A percentile compares a stretch with the other conserved stretches of the same genome.
Conservation (phyloP, 2,329 filamentous ascomycete species). For the Phyllosticta citriasiana region DNA sequence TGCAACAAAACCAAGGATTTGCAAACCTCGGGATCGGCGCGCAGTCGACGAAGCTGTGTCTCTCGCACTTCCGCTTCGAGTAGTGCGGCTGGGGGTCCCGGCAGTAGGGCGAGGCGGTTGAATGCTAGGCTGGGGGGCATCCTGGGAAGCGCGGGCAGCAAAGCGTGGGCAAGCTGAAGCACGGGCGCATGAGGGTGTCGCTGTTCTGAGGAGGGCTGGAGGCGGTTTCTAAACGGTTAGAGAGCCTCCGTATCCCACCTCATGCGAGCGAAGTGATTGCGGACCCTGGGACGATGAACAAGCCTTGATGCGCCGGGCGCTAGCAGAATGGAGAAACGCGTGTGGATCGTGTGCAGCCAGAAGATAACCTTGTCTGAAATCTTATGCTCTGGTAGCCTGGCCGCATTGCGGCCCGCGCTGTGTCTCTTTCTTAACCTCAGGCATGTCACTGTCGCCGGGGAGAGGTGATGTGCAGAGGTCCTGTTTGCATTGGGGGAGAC, state of each 20-base stretch:
- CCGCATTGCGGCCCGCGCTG: background rate
- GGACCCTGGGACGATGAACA: background rate
- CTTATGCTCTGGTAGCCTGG: background rate
- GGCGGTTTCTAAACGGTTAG: slow-evolving; percentile 29
- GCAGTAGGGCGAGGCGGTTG: slow-evolving; percentile 1
- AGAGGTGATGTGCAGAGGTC: background rate
- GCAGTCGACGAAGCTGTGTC: slow-evolving; percentile 1
- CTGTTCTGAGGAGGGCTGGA: slow-evolving; percentile 21
- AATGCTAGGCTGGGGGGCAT: background rate
- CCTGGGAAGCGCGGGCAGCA: background rate
- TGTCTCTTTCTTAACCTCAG: background rate
- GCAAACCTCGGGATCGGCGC: slow-evolving; percentile 11
- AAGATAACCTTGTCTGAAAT: slow-evolving; percentile 9
- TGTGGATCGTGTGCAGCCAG: background rate
- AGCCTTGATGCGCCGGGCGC: slow-evolving; percentile 9
- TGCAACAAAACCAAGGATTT: slow-evolving; percentile 11
- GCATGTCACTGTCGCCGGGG: background rate
- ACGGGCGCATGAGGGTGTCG: slow-evolving; percentile 11
- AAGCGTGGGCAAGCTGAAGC: background rate
- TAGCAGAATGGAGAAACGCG: slow-evolving; percentile 9
- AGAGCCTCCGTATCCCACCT: slow-evolving; percentile 5
- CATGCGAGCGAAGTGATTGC: background rate
- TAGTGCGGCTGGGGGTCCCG: slow-evolving; percentile 1
- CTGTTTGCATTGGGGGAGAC: background rate
- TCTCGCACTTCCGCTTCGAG: slow-evolving; percentile 6